phyloP scores from a whole-genome alignment of 768 basidiomycete species.

The Boletus subparvulus region DNA sequence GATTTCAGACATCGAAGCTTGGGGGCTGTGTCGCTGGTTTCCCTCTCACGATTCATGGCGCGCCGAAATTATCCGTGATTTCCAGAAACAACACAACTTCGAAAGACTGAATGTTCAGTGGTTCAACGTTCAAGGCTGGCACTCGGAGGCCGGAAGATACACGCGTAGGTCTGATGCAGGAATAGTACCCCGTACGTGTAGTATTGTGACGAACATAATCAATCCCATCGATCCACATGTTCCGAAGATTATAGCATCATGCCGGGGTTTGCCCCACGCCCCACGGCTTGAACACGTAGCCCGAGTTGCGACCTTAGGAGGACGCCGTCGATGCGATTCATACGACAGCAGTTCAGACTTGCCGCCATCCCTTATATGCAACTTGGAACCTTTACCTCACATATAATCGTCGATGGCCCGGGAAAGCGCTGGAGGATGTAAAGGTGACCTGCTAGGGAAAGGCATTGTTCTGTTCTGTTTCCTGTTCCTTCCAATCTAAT shows the following conservation, averaged over 20 bases:
- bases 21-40: constrained; percentile 2
- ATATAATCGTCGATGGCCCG: constrained; percentile 18
- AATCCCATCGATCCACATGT: too few relatives aligned
- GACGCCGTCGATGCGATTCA: too few relatives aligned
- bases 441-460: constrained; percentile 20
- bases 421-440: constrained; percentile 7
- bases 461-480: not conserved
- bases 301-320: too few relatives aligned
- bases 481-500: not conserved
- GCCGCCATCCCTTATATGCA: constrained; percentile 5
- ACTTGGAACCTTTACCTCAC: constrained; percentile 14
- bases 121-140: too few relatives aligned
- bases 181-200: too few relatives aligned
- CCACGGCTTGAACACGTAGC: too few relatives aligned
- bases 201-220: too few relatives aligned
- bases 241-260: too few relatives aligned
- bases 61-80: not conserved
- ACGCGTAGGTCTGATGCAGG: too few relatives aligned
- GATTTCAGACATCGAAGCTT: not conserved
- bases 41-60: not conserved
- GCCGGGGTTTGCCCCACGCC: too few relatives aligned
- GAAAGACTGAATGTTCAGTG: not conserved
- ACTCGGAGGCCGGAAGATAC: too few relatives aligned
- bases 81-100: not conserved
- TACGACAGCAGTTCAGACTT: not conserved